Percentiles rank a stretch among this genome's conserved stretches.
Evolutionary conservation across 768 basidiomycete species (phyloP).

Genomic region (Nevesoporus exiguus): DNA sequence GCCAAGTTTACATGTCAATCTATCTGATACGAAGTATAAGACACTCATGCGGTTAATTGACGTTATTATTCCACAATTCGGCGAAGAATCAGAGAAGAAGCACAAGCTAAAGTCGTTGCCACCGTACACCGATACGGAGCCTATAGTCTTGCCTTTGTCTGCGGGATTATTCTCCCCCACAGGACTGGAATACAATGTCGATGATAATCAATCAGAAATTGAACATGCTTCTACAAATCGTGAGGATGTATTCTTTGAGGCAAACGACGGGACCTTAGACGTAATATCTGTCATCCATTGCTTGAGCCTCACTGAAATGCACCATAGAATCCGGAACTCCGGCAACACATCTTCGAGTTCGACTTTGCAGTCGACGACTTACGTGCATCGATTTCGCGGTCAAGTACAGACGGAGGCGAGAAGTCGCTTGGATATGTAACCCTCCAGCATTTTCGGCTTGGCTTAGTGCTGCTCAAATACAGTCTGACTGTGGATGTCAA

Average conservation of each 20-base stretch:
- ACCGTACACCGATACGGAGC: slow-evolving; percentile 22
- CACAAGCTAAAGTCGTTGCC: slow-evolving; percentile 17
- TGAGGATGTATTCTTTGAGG: slow-evolving; percentile 70
- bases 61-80: slow-evolving; percentile 83
- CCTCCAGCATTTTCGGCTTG: slow-evolving; percentile 74
- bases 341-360: slow-evolving; percentile 73
- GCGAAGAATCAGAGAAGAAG: slow-evolving; percentile 36
- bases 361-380: slow-evolving; percentile 85
- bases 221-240: slow-evolving; percentile 38
- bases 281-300: slow-evolving; percentile 33
- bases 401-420: slow-evolving; percentile 58
- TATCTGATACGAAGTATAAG: slow-evolving; percentile 90
- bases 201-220: slow-evolving; percentile 50
- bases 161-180: slow-evolving; percentile 50
- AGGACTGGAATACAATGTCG: slow-evolving; percentile 67
- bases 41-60: slow-evolving; percentile 90
- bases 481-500: slow-evolving; percentile 85
- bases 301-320: not conserved
- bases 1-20: slow-evolving; percentile 83
- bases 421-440: slow-evolving; percentile 73
- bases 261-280: slow-evolving; percentile 55
- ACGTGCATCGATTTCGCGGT: slow-evolving; percentile 74
- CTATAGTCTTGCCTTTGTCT: slow-evolving; percentile 48
- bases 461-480: slow-evolving; percentile 72
- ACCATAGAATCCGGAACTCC: slow-evolving; percentile 34